phyloP scores from a whole-genome alignment of 1,284 basidiomycete genomes.

The Ganoderma lingzhi region DNA sequence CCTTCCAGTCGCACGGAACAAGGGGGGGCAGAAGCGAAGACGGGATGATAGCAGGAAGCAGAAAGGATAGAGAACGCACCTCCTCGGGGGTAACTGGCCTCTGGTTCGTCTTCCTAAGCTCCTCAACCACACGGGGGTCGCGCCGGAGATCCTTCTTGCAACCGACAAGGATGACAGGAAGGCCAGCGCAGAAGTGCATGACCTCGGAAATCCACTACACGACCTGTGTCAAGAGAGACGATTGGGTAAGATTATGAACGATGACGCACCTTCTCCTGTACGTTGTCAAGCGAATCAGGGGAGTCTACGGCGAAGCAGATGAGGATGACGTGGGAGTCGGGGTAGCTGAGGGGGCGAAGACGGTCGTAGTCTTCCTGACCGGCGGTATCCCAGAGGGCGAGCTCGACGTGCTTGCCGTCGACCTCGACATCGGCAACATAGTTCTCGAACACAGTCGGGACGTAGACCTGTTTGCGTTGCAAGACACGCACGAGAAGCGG shows the following conservation, averaged over 20 bases:
- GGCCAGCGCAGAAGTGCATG: conserved; percentile 78
- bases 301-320: conserved; percentile 84
- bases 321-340: conserved; percentile 81
- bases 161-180: conserved; percentile 80
- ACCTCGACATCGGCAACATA: conserved; percentile 80
- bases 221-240: conserved; percentile 6
- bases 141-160: conserved; percentile 80
- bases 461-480: conserved; percentile 53
- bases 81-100: conserved; percentile 66
- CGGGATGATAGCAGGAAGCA: background rate
- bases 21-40: background rate
- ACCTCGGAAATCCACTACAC: conserved; percentile 82
- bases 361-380: conserved; percentile 54
- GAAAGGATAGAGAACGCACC: conserved; percentile 43
- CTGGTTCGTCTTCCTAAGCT: conserved; percentile 69
- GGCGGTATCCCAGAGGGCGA: conserved; percentile 82
- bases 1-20: conserved; percentile 19
- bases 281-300: conserved; percentile 81
- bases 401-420: conserved; percentile 79
- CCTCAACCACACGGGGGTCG: conserved; percentile 60
- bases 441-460: conserved; percentile 82
- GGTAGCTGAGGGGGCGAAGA: conserved; percentile 78
- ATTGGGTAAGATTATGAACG: background rate
- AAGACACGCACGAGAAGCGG: background rate
- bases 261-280: conserved; percentile 76